phyloP scores from a whole-genome alignment of 768 basidiomycete species.

The Crassisporium funariophilum region DNA sequence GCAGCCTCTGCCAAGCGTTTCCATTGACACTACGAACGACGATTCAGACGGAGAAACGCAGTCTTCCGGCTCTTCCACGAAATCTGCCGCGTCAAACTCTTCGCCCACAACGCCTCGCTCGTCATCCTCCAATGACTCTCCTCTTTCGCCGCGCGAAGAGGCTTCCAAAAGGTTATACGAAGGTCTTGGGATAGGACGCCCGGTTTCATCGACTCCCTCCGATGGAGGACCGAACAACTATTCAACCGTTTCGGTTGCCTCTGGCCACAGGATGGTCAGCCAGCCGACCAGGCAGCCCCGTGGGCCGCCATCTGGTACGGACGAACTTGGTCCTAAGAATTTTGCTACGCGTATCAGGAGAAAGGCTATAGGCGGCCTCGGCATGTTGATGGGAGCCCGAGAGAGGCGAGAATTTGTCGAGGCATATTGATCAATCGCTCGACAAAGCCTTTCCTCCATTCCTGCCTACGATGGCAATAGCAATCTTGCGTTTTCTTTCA shows the following conservation, averaged over 20 bases:
- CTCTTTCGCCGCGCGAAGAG: slow-evolving; percentile 85
- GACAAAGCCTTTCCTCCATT: slow-evolving; percentile 8
- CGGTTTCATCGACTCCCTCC: slow-evolving; percentile 45
- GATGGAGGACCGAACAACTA: slow-evolving; percentile 39
- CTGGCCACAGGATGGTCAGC: slow-evolving; percentile 62
- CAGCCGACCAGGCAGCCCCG: slow-evolving; percentile 84
- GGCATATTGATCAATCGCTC: slow-evolving; percentile 50
- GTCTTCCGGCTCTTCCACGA: slow-evolving; percentile 63
- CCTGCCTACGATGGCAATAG: too few species aligned
- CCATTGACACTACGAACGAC: slow-evolving; percentile 55
- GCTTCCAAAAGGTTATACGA: slow-evolving; percentile 86
- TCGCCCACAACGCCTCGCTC: slow-evolving; percentile 80
- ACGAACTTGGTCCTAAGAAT: slow-evolving; percentile 86
- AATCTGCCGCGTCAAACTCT: slow-evolving; percentile 49
- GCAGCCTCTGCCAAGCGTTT: slow-evolving; percentile 54
- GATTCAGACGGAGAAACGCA: slow-evolving; percentile 58
- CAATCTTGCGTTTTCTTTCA: slow-evolving; percentile 8
- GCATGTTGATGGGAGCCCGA: slow-evolving; percentile 77
- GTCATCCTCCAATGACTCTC: slow-evolving; percentile 58
- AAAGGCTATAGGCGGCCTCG: slow-evolving; percentile 81
- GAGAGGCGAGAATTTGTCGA: slow-evolving; percentile 78
- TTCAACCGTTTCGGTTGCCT: slow-evolving; percentile 36
- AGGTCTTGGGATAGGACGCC: slow-evolving; percentile 83
- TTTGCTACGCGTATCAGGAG: slow-evolving; percentile 86
- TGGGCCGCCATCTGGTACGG: slow-evolving; percentile 84